Conservation (phyloP, 176 grass and related monocot species). For the Puya raimondii region DNA sequence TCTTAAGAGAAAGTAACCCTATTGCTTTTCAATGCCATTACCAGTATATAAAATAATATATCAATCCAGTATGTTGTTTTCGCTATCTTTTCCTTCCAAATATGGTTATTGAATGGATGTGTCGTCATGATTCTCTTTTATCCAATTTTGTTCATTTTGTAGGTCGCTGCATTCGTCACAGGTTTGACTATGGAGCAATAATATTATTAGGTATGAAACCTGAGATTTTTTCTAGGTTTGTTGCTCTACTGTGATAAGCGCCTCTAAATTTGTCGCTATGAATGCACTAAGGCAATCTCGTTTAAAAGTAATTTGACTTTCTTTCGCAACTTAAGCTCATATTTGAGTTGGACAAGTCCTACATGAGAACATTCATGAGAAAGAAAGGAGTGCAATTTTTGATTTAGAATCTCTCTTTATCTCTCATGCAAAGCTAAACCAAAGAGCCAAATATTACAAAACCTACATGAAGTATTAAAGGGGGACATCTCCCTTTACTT, state of each 20-base stretch:
- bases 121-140: not conserved
- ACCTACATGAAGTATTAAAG: not conserved
- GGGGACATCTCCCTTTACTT: not conserved
- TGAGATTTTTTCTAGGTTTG: slow-evolving; percentile 8
- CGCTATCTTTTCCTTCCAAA: not conserved
- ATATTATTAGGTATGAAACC: slow-evolving; percentile 65
- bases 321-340: too few relatives aligned
- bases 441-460: too few relatives aligned
- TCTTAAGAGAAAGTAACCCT: too few relatives aligned
- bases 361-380: too few relatives aligned
- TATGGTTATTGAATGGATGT: not conserved
- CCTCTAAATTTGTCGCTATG: too few relatives aligned
- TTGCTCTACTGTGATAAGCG: not conserved
- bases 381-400: not conserved
- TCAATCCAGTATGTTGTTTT: not conserved
- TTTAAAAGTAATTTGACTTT: too few relatives aligned
- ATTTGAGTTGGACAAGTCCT: too few relatives aligned
- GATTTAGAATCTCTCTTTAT: not conserved
- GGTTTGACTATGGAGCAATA: slow-evolving; percentile 88
- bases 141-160: slow-evolving; percentile 6
- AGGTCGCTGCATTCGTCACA: slow-evolving; percentile 96
- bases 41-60: too few relatives aligned
- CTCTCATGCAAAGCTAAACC: too few relatives aligned
- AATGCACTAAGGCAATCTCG: not conserved
- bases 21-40: too few relatives aligned